Base-by-base conservation (phyloP, 202 grass and related monocot species). In the Brachypodium distachyon region DNA sequence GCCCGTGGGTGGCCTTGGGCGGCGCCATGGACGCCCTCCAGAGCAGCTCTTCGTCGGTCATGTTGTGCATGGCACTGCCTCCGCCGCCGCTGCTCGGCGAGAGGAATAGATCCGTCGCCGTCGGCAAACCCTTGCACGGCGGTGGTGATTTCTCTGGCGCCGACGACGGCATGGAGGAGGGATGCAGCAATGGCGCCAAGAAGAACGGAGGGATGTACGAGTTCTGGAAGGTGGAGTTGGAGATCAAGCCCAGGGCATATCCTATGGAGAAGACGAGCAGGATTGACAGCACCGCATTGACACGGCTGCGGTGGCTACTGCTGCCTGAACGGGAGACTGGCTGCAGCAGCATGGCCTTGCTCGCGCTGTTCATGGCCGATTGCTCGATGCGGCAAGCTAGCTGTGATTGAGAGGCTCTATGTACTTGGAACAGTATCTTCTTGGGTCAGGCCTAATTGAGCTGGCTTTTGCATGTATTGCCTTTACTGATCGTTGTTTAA, bases 1-100 rank as follows among this genome's bases (percentile, higher is more conserved):
- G n/a, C n/a, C n/a, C n/a, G n/a, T n/a, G 48, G 10, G 13, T 29
- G 51, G 65, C 31, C 72, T 59, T 75, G 0, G 90, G 87, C n/a
- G n/a, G n/a, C 81, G 27, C 62, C 87, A 93, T 89, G 43, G 94
- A 97, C 58, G 90, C 94, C 84, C 81, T 87, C 90, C 88, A 97
- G 1, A 89, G 43, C 55, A 97, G 79, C 77, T 93, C 90, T 28
- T 91, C 90, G 62, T 93, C 90, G 9, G 62, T 89, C 86, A 97
- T 91, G 70, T 83, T 84, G 64, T 93, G 87, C 73, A 78, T 81
- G 18, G 42, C 62, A 5, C 38, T 38, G 14, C 28, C 62, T n/a
- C n/a, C n/a, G 14, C 26, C 34, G 16, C 23, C 72, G 56, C 18
- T 14, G 39, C 56, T 52, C 5, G 81, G 78, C 21, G 27, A 41